Base-by-base conservation (phyloP, 2,329 filamentous ascomycete genomes). In the Furcasterigmium furcatum region DNA sequence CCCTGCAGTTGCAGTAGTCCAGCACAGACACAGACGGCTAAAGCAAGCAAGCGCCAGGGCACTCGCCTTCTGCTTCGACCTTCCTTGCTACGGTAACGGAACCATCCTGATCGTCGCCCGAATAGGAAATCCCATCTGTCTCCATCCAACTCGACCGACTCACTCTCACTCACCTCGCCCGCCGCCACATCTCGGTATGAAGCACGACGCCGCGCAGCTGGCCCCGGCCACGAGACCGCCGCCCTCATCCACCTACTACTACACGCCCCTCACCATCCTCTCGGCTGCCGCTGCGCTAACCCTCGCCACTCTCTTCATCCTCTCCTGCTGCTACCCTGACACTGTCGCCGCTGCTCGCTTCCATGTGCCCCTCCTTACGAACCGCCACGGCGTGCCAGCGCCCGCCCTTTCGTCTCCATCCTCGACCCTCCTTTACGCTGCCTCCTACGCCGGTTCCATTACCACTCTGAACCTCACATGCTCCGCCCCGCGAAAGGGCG, bases 371-470 rank as follows among this genome's bases (percentile, higher is more conserved):
- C 7, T 27, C 7, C 24, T 27, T 7, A 35, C 16, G 32, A 14
- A 7, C 27, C 27, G 27, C 24, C 24, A 27, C 7, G 24, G 24
- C 24, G 12, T 12, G 24, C 24, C 24, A 12, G 24, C 24, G 24
- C 7, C 24, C 7, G 7, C 24, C 24, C 7, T 27, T 12, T 27
- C 24, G 24, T 27, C 24, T 27, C 12, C 12, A 12, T 27, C 24
- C 7, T 27, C 24, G 7, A 27, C 24, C 24, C 59, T 72, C 41
- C 65, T 78, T 46, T 76, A 73, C 56, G 72, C 71, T 40, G 62
- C 73, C 1, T 75, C 73, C 7, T 78, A 77, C 60, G 63, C 64
- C 47, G 73, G 74, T 46, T 65, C 62, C 38, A 56, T 79, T 51
- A 73, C 71, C 18, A 74, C 72, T n/a, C 64, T 78, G 42, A 66